These are phyloP conservation scores for Ceratocystis eucalypticola DNA, from an alignment of 2,329 filamentous ascomycete genomes.

Conservation along the genomic window DNA sequence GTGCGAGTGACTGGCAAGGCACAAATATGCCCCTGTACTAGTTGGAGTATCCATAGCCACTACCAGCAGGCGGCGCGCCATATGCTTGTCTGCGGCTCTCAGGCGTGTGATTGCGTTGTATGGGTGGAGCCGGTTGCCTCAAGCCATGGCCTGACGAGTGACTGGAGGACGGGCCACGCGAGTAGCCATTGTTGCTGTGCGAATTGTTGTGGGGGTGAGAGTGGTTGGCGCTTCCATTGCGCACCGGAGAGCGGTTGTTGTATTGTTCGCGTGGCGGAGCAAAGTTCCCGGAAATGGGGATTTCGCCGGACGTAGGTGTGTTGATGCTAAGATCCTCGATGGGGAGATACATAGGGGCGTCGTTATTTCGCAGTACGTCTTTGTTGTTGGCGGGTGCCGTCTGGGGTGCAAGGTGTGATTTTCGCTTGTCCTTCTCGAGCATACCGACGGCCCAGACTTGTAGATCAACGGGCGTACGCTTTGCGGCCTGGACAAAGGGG, in stretches of 20 bases:
- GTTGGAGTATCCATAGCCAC: conserved; percentile 19
- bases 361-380: conserved; percentile 53
- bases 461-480: conserved; percentile 87
- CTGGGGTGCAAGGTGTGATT: conserved; percentile 77
- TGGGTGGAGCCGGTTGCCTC: conserved; percentile 33
- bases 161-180: conserved; percentile 1
- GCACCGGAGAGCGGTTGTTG: conserved; percentile 37
- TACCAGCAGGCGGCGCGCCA: conserved; percentile 22
- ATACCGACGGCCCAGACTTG: conserved; percentile 86
- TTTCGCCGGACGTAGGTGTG: conserved; percentile 59
- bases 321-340: conserved; percentile 34
- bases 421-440: conserved; percentile 91
- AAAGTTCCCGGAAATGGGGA: conserved; percentile 47
- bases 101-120: conserved; percentile 41
- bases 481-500: conserved; percentile 88
- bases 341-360: conserved; percentile 39
- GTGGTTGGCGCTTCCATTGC: conserved; percentile 32
- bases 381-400: conserved; percentile 54
- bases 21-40: conserved; percentile 16
- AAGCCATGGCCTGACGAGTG: conserved; percentile 13
- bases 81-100: conserved; percentile 39
- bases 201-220: not conserved
- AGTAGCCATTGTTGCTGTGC: not conserved
- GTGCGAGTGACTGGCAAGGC: too few species aligned
- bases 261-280: conserved; percentile 34